These are phyloP conservation scores for Wickerhamiella alocasiicola DNA, from an alignment of 805 yeast species.

Conservation along the genomic window DNA sequence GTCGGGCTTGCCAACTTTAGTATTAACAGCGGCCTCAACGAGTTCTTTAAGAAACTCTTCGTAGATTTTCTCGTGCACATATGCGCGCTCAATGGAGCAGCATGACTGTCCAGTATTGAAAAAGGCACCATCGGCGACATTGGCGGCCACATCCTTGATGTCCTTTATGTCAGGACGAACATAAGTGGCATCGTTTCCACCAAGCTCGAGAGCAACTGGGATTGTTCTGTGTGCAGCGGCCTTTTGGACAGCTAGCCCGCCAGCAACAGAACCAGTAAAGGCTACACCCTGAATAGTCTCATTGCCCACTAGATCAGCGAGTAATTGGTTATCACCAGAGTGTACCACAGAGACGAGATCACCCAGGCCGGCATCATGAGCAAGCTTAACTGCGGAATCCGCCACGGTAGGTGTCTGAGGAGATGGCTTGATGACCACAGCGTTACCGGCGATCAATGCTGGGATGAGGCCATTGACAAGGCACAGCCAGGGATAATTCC, in stretches of 20 bases:
- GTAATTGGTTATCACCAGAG: conserved; percentile 57
- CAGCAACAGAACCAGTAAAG: conserved; percentile 81
- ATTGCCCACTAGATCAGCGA: conserved; percentile 55
- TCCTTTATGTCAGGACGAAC: conserved; percentile 58
- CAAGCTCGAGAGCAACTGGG: conserved; percentile 75
- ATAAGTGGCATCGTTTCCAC: conserved; percentile 84
- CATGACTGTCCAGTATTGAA: conserved; percentile 90
- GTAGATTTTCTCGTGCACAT: conserved; percentile 50
- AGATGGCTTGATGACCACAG: conserved; percentile 75
- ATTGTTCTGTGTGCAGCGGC: conserved; percentile 67
- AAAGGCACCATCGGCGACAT: conserved; percentile 63
- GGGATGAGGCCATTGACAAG: conserved; percentile 83
- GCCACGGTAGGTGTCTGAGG: conserved; percentile 82
- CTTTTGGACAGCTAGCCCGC: conserved; percentile 53
- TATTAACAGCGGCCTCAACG: conserved; percentile 33
- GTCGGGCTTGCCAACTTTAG: conserved; percentile 73
- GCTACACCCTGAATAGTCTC: conserved; percentile 66
- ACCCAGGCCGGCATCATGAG: conserved; percentile 70
- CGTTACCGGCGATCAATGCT: conserved; percentile 74
- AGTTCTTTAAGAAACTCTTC: conserved; percentile 49
- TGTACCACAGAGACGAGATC: conserved; percentile 74
- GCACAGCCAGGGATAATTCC: conserved; percentile 88
- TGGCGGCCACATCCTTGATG: conserved; percentile 49
- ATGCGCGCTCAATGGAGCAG: conserved; percentile 83
- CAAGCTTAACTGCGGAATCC: conserved; percentile 48